A percentile compares a stretch with the other conserved stretches of the same genome.
Evolutionary conservation across 345 rosid genomes (phyloP).

Genomic region (Acer saccharum): DNA sequence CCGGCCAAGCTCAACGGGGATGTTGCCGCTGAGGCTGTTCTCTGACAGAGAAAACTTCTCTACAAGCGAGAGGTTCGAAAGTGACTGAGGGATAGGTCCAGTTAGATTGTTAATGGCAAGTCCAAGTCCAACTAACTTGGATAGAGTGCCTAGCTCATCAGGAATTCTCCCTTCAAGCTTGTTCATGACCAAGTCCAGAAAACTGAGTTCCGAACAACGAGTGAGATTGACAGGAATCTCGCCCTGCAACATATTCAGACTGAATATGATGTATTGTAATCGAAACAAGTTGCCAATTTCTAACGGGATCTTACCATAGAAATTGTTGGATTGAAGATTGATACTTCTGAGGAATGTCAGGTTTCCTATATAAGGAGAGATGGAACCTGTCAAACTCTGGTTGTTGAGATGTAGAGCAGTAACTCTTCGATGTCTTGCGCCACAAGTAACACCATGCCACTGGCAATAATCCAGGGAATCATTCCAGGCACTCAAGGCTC

Average conservation of each 20-base stretch:
- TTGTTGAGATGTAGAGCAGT: constrained; percentile 15
- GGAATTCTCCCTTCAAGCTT: constrained; percentile 33
- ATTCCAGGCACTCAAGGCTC: constrained; percentile 27
- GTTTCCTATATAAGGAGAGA: constrained; percentile 34
- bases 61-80: constrained; percentile 24
- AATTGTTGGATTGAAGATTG: constrained; percentile 22
- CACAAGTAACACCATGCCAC: constrained; percentile 33
- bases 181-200: constrained; percentile 20
- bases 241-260: constrained; percentile 29
- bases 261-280: constrained; percentile 6
- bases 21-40: constrained; percentile 27
- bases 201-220: constrained; percentile 23
- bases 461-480: constrained; percentile 23
- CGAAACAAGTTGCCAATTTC: constrained; percentile 30
- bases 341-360: constrained; percentile 24
- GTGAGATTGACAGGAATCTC: constrained; percentile 28
- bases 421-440: constrained; percentile 24
- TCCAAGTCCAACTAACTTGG: constrained; percentile 19
- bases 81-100: constrained; percentile 30
- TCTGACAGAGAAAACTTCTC: constrained; percentile 14
- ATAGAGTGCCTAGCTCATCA: constrained; percentile 22
- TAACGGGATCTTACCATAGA: constrained; percentile 23
- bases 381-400: constrained; percentile 26
- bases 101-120: constrained; percentile 24
- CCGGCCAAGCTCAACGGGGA: constrained; percentile 29